phyloP scores from a whole-genome alignment of 768 basidiomycete species.

The Boletus reticulatus region DNA sequence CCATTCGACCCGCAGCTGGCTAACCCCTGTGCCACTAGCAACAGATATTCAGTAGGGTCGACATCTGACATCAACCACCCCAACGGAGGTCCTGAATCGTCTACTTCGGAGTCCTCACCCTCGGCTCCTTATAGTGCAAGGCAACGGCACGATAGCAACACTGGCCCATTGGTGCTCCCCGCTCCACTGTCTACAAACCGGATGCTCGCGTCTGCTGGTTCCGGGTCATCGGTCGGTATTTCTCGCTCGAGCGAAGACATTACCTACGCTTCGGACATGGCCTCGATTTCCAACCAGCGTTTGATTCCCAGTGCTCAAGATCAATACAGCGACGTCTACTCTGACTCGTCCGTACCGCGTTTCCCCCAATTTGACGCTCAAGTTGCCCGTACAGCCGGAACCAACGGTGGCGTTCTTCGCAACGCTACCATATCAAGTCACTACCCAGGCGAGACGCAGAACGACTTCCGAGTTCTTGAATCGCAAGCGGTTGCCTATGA shows the following conservation, averaged over 20 bases:
- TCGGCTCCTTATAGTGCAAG: constrained; percentile 40
- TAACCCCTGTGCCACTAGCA: constrained; percentile 35
- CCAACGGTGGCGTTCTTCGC: constrained; percentile 39
- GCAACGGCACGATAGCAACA: constrained; percentile 62
- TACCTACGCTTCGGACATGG: constrained; percentile 33
- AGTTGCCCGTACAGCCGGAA: constrained; percentile 37
- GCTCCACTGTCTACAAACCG: constrained; percentile 68
- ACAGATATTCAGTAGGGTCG: constrained; percentile 76
- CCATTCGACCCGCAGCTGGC: constrained; percentile 3
- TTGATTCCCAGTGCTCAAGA: constrained; percentile 38
- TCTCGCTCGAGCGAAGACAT: constrained; percentile 46
- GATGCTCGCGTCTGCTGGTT: constrained; percentile 42
- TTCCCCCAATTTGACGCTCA: constrained; percentile 40
- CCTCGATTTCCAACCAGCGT: constrained; percentile 43
- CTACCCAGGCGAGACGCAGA: constrained; percentile 47
- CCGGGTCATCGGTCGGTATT: constrained; percentile 40
- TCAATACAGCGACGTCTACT: constrained; percentile 28
- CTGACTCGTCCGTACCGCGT: constrained; percentile 17
- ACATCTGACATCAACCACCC: constrained; percentile 69
- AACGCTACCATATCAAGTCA: constrained; percentile 36
- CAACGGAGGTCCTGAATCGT: constrained; percentile 51
- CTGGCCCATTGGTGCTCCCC: constrained; percentile 66
- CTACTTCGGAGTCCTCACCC: constrained; percentile 57
- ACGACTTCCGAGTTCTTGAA: constrained; percentile 58
- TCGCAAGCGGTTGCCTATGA: constrained; percentile 40